A percentile compares a stretch with the other conserved stretches of the same genome.
Conservation (phyloP, 176 grass and related monocot species). For the Hordeum vulgare region MorexV3_pseudomolecules_assembly NC_058522.1:564620041-564620540, state of each 20-base stretch:
- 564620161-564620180: slow-evolving; percentile 86
- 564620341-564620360: not conserved
- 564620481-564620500: slow-evolving; percentile 7
- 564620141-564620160: slow-evolving; percentile 65
- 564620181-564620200: slow-evolving; percentile 92
- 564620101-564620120: slow-evolving; percentile 32
- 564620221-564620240: not conserved
- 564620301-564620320: not conserved
- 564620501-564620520: slow-evolving; percentile 84
- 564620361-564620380: not conserved
- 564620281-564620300: not conserved
- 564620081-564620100: slow-evolving; percentile 11
- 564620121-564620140: slow-evolving; percentile 74
- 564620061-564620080: slow-evolving; percentile 4
- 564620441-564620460: not conserved
- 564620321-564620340: not conserved
- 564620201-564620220: slow-evolving; percentile 87
- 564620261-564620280: not conserved
- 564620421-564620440: not conserved
- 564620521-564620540: slow-evolving; percentile 71
- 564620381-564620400: not conserved
- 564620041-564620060: slow-evolving; percentile 5
- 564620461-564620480: not conserved
- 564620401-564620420: not conserved
- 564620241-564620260: not conserved